These are phyloP conservation scores for Aspergillus transmontanensis DNA, from an alignment of 2,329 filamentous ascomycete species.

Conservation along the genomic window DNA sequence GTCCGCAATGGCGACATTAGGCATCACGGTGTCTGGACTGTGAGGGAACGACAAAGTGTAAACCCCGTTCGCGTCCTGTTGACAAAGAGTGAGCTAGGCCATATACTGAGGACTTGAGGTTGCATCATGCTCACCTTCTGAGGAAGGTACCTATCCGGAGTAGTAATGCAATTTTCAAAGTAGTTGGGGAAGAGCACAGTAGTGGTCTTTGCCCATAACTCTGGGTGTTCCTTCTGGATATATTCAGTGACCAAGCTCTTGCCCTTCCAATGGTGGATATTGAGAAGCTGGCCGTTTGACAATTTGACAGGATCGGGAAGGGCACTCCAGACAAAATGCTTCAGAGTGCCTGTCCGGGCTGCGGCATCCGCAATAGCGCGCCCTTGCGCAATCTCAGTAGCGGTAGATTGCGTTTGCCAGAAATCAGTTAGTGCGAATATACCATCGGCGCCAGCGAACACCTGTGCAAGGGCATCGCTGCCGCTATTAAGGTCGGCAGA, in stretches of 20 bases:
- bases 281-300: slow-evolving; percentile 1
- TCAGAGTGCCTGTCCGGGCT: neutral
- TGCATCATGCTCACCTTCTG: neutral
- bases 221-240: slow-evolving; percentile 8
- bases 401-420: neutral
- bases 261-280: slow-evolving; percentile 15
- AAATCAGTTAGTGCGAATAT: neutral
- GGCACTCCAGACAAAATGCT: neutral
- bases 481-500: neutral
- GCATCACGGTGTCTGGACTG: neutral
- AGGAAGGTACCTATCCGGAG: neutral
- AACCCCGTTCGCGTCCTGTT: neutral
- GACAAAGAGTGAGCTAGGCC: neutral
- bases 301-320: neutral
- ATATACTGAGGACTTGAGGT: neutral
- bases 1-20: neutral
- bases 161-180: neutral
- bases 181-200: slow-evolving; percentile 12
- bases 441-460: neutral
- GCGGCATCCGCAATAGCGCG: neutral
- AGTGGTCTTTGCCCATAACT: slow-evolving; percentile 13
- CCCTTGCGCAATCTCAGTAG: neutral
- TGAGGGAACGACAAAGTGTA: neutral
- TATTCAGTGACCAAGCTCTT: slow-evolving; percentile 16
- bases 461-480: neutral